Base-by-base conservation (phyloP, 495 filamentous ascomycete species). In the Aspergillus homomorphus region DNA sequence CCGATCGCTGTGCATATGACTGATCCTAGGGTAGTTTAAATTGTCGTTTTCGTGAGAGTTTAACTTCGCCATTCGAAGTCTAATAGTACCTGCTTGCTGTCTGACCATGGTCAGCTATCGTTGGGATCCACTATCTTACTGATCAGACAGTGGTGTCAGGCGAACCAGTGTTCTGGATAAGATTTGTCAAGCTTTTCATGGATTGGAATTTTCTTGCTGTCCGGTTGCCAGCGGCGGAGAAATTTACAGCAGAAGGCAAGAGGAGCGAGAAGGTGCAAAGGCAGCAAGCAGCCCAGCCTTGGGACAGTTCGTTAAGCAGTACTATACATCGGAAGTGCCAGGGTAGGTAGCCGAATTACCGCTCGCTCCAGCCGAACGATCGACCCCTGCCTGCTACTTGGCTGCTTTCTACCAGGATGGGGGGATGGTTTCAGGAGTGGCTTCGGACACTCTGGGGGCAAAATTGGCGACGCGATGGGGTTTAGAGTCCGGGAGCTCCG, bases 171-270 rank as follows among this genome's bases (percentile, higher is more conserved):
- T 53, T 53, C 50, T 43, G 59, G 54, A 58, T 58, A 61, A 61
- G 59, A 61, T 57, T 61, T 50, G 54, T 61, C 59, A 61, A 61
- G 59, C 59, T 61, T 61, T 56, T 46, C 22, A 28, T 24, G 23
- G 30, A 14, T 45, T 12, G 3, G 19, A 3, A 4, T 48, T 23
- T 46, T 30, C 15, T 12, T 38, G 33, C 12, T 48, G 20, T 30
- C 19, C 19, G 24, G 24, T 16, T 18, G 16, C 12, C 19, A 51
- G 23, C 48, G 33, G 33, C 33, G 48, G 48, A 28, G 30, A 51
- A 51, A 30, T 42, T 19, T 23, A 22, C 54, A 57, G 45, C 45
- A 22, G 42, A 30, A n/a, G 44, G 22, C 12, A 28, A n/a, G 20
- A 24, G 53, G 18, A 22, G 21, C 19, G 43, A 22, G 30, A 15